Conservation (phyloP, 306 rosid species). For the Dalbergia cultrata region DNA sequence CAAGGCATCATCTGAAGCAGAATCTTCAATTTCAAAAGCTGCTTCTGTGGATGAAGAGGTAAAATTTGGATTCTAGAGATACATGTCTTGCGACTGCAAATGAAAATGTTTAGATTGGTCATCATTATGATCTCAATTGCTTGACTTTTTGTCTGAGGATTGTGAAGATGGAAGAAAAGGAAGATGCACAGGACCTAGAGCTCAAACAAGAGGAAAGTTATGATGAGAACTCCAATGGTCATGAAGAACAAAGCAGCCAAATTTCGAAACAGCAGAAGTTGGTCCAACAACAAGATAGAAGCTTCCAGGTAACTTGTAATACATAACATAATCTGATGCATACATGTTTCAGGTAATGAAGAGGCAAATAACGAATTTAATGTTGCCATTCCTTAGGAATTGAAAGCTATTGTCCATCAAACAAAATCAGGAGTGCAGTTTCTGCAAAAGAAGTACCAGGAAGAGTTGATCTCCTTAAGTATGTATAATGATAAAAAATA, state of each 20-base stretch:
- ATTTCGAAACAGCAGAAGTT: conserved; percentile 55
- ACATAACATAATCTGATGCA: conserved; percentile 7
- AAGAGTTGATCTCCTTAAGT: conserved; percentile 76
- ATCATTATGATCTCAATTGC: neutral
- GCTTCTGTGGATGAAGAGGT: conserved; percentile 65
- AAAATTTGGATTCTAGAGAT: conserved; percentile 40
- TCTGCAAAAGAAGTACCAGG: conserved; percentile 67
- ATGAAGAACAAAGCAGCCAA: conserved; percentile 43
- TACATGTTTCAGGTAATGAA: neutral
- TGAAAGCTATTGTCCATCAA: conserved; percentile 66
- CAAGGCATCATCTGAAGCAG: conserved; percentile 40
- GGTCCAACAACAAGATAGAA: conserved; percentile 64
- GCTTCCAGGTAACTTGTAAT: conserved; percentile 65
- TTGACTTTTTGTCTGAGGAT: conserved; percentile 34
- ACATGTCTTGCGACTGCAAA: conserved; percentile 23
- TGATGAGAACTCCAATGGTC: conserved; percentile 43
- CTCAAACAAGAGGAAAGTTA: conserved; percentile 48
- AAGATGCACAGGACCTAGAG: conserved; percentile 25
- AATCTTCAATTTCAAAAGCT: conserved; percentile 52
- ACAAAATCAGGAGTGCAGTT: conserved; percentile 77
- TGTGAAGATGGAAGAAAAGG: conserved; percentile 66
- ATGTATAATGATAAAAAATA: conserved; percentile 24
- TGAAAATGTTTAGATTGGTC: conserved; percentile 8
- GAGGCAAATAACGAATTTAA: conserved; percentile 29
- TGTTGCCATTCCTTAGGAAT: conserved; percentile 60